These are phyloP conservation scores for Coemansia asiatica DNA, from an alignment of 192 early-diverging fungal species.

Conservation along the genomic window DNA sequence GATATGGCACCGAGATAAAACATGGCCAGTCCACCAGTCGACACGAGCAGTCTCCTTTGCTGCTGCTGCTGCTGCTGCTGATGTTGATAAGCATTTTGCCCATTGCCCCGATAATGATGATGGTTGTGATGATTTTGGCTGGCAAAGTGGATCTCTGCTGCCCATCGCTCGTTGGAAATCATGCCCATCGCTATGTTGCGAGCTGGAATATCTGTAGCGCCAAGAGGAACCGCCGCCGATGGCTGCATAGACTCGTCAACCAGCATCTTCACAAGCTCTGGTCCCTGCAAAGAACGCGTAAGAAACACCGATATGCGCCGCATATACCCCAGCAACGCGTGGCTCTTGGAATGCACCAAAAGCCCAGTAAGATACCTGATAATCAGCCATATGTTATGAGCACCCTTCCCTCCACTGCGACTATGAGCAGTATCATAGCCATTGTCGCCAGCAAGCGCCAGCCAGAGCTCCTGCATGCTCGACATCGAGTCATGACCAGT, in stretches of 20 bases:
- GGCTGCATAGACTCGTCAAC: slow-evolving; percentile 30
- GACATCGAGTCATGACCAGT: slow-evolving; percentile 18
- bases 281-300: slow-evolving; percentile 43
- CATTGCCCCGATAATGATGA: not conserved
- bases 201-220: slow-evolving; percentile 2
- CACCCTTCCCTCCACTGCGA: not conserved
- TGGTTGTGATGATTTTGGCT: not conserved
- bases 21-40: slow-evolving; percentile 33
- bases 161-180: slow-evolving; percentile 32
- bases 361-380: slow-evolving; percentile 36
- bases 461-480: slow-evolving; percentile 41
- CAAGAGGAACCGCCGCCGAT: slow-evolving; percentile 20
- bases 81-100: not conserved
- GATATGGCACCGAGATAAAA: slow-evolving; percentile 48
- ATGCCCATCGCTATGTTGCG: slow-evolving; percentile 16
- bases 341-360: slow-evolving; percentile 24
- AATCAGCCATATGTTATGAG: slow-evolving; percentile 33
- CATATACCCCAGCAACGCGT: slow-evolving; percentile 25
- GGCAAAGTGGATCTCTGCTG: slow-evolving; percentile 21
- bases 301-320: slow-evolving; percentile 48
- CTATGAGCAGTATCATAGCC: not conserved
- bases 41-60: slow-evolving; percentile 14
- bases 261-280: slow-evolving; percentile 22
- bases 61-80: not conserved
- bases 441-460: slow-evolving; percentile 23